Evolutionary conservation across 2,329 filamentous ascomycete genomes (phyloP).

Genomic region (Phyllosticta citribraziliensis): DNA sequence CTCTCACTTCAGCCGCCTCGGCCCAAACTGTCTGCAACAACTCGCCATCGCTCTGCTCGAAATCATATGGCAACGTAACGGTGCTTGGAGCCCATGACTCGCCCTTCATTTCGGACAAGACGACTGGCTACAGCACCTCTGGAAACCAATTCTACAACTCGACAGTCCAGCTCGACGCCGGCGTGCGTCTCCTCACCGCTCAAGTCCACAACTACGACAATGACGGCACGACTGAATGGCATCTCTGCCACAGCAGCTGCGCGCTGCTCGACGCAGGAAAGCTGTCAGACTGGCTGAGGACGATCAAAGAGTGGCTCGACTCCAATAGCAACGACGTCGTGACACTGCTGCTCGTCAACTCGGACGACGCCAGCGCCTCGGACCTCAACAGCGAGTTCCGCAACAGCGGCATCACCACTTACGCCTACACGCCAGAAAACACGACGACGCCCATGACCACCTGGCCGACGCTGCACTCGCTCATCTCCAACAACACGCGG

Average conservation of each 20-base stretch:
- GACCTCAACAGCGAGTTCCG: constrained; percentile 38
- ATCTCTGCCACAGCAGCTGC: constrained; percentile 59
- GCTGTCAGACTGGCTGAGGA: constrained; percentile 49
- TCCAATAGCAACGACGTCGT: constrained; percentile 60
- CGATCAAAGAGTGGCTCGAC: constrained; percentile 56
- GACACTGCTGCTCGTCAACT: constrained; percentile 60
- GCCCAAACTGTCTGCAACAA: constrained; percentile 55
- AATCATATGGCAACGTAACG: constrained; percentile 60
- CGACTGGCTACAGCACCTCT: constrained; percentile 46
- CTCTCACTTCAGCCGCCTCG: not conserved
- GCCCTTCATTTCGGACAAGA: constrained; percentile 55
- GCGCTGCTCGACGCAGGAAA: constrained; percentile 54
- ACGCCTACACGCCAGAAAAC: constrained; percentile 40
- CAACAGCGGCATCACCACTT: constrained; percentile 43
- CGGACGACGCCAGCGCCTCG: constrained; percentile 44
- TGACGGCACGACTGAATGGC: constrained; percentile 32
- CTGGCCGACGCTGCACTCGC: constrained; percentile 57
- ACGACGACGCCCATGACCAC: constrained; percentile 29
- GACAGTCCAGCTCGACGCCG: constrained; percentile 55
- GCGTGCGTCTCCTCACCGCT: constrained; percentile 56
- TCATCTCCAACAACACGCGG: constrained; percentile 52
- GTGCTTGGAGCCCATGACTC: constrained; percentile 64
- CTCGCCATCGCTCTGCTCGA: constrained; percentile 57
- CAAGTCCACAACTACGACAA: constrained; percentile 52
- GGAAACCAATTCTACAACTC: constrained; percentile 64